Evolutionary conservation across 2,329 filamentous ascomycete species (phyloP).

Genomic region (Tolypocladium nubicola): DNA sequence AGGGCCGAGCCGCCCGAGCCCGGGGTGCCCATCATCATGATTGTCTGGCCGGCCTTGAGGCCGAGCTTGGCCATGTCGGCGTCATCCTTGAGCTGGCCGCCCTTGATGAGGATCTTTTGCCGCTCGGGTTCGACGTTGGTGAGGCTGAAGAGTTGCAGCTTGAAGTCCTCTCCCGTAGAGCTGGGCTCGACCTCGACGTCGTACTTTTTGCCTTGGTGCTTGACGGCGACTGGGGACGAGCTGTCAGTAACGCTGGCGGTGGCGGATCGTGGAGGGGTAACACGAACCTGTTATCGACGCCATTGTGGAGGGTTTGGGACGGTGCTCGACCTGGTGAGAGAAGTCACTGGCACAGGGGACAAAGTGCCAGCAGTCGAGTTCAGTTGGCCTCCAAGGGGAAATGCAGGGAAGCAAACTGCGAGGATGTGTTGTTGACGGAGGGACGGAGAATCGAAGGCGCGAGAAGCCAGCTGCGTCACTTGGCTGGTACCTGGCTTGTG

Average conservation of each 20-base stretch:
- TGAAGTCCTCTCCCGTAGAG: slow-evolving; percentile 84
- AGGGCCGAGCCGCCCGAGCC: slow-evolving; percentile 51
- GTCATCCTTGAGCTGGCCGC: slow-evolving; percentile 91
- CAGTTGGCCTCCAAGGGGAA: background rate
- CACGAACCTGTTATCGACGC: slow-evolving; percentile 42
- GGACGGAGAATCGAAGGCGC: background rate
- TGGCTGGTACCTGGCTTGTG: background rate
- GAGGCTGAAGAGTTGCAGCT: slow-evolving; percentile 88
- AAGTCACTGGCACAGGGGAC: background rate
- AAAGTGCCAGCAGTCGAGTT: slow-evolving; percentile 3
- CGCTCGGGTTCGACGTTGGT: slow-evolving; percentile 93
- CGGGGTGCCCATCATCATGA: slow-evolving; percentile 96
- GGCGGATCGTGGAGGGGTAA: slow-evolving; percentile 8
- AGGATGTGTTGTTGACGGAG: background rate
- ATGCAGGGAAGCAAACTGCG: background rate
- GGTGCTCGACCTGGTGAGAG: background rate
- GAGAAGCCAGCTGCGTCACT: background rate
- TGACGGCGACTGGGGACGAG: slow-evolving; percentile 62
- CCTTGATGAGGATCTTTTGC: slow-evolving; percentile 93
- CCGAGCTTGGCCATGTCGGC: slow-evolving; percentile 74
- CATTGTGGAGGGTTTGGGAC: slow-evolving; percentile 27
- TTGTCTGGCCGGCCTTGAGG: slow-evolving; percentile 73
- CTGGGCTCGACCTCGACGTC: slow-evolving; percentile 82
- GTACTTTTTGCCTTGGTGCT: slow-evolving; percentile 92
- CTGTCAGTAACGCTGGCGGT: slow-evolving; percentile 8